Evolutionary conservation across 179 eudicot genomes (phyloP).

Genomic region (Monotropa hypopitys): DNA sequence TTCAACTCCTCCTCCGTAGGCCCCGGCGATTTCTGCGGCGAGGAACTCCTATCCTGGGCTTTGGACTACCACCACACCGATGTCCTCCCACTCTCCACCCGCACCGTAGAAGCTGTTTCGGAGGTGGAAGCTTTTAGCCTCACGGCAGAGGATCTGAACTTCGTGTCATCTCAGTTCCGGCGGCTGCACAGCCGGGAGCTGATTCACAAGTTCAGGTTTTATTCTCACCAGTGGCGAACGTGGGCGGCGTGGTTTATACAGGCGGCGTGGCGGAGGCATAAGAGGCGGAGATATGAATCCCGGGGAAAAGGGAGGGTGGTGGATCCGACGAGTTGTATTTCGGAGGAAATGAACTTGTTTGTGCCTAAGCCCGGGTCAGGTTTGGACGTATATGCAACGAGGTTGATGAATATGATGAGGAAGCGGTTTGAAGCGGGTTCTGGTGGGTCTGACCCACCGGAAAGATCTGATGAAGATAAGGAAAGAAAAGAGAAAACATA

Average conservation of each 20-base stretch:
- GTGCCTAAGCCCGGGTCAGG: slow-evolving; percentile 4
- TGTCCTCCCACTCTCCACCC: slow-evolving; percentile 46
- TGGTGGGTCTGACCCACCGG: background rate
- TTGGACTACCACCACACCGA: slow-evolving; percentile 34
- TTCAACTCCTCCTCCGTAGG: slow-evolving; percentile 43
- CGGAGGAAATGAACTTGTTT: slow-evolving; percentile 4
- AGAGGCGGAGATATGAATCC: slow-evolving; percentile 7
- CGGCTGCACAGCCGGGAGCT: slow-evolving; percentile 43
- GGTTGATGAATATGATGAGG: slow-evolving; percentile 1
- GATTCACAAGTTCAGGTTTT: slow-evolving; percentile 44
- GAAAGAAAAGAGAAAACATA: background rate
- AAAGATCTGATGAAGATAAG: background rate
- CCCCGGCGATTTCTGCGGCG: slow-evolving; percentile 53
- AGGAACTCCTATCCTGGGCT: slow-evolving; percentile 53
- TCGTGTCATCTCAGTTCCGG: slow-evolving; percentile 42
- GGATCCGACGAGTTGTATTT: background rate
- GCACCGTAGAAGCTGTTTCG: slow-evolving; percentile 41
- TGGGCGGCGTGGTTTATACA: slow-evolving; percentile 60
- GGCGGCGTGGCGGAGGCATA: slow-evolving; percentile 43
- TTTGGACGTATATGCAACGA: background rate
- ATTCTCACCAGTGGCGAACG: slow-evolving; percentile 59
- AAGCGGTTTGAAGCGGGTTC: background rate
- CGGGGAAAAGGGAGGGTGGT: background rate
- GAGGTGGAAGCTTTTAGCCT: slow-evolving; percentile 52
- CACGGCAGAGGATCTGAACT: slow-evolving; percentile 41